Conservation (phyloP, 495 filamentous ascomycete species). For the Melanomma pulvis-pyrius region DNA sequence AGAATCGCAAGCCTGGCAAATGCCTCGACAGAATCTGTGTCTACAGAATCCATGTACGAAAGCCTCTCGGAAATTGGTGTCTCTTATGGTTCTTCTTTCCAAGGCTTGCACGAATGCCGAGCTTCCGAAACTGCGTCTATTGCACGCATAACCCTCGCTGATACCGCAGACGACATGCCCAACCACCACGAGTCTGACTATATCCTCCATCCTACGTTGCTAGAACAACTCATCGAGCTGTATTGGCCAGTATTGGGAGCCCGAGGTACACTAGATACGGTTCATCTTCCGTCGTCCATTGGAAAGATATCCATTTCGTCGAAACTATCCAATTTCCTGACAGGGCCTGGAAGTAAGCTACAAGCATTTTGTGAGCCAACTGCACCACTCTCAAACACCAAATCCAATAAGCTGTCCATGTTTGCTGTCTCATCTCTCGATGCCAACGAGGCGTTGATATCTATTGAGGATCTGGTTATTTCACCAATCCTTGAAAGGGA, state of each 20-base stretch:
- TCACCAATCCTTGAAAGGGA: slow-evolving; percentile 13
- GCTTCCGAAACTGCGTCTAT: slow-evolving; percentile 4
- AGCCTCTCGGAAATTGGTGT: slow-evolving; percentile 4
- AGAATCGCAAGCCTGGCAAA: slow-evolving; percentile 3
- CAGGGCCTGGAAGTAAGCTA: slow-evolving; percentile 4
- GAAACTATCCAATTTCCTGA: background rate
- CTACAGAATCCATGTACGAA: slow-evolving; percentile 10
- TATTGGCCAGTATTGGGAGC: slow-evolving; percentile 23
- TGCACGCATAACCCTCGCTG: slow-evolving; percentile 12
- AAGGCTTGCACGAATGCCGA: slow-evolving; percentile 14
- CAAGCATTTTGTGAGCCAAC: background rate
- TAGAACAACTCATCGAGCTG: slow-evolving; percentile 28
- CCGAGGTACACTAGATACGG: background rate
- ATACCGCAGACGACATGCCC: slow-evolving; percentile 21
- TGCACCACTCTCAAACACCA: slow-evolving; percentile 10
- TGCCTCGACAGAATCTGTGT: background rate
- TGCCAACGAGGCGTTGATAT: slow-evolving; percentile 10
- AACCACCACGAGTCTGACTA: slow-evolving; percentile 21
- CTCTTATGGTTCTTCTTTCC: slow-evolving; percentile 18
- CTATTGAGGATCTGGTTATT: slow-evolving; percentile 19
- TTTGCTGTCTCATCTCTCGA: slow-evolving; percentile 11
- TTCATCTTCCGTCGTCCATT: slow-evolving; percentile 20
- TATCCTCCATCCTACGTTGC: slow-evolving; percentile 25
- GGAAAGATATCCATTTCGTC: slow-evolving; percentile 17
- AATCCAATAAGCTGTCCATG: slow-evolving; percentile 19